Conservation (phyloP, 75 land plant genomes). For the Picea glauca region DNA sequence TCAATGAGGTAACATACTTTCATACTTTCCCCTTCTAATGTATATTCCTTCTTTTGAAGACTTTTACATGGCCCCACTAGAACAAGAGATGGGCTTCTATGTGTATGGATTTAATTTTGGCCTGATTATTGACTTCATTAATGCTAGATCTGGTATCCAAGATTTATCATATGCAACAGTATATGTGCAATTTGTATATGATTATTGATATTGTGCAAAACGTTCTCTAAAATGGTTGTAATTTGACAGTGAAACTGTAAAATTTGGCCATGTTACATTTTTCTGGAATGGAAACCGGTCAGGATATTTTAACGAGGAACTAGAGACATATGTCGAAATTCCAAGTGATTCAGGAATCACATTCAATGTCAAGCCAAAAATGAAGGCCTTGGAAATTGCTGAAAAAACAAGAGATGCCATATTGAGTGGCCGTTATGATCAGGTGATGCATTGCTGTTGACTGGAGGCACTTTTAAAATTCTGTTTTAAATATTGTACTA, state of each 20-base stretch:
- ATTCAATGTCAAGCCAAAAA: constrained; percentile 86
- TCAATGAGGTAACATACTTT: background rate
- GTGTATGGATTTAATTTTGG: background rate
- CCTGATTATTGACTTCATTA: background rate
- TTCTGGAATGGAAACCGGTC: constrained; percentile 99
- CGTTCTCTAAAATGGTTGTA: background rate
- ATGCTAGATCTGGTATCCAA: background rate
- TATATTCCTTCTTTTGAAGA: background rate
- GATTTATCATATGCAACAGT: background rate
- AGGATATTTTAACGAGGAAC: constrained; percentile 63
- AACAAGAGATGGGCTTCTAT: background rate
- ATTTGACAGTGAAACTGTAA: constrained; percentile 89
- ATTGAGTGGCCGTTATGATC: constrained; percentile 82
- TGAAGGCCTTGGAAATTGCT: constrained; percentile 96
- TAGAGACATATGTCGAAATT: constrained; percentile 92
- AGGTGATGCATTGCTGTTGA: constrained; percentile 36
- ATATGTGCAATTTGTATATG: background rate
- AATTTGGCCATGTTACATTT: constrained; percentile 98
- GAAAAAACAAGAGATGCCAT: constrained; percentile 94
- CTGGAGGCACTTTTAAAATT: background rate
- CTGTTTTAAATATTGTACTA: background rate
- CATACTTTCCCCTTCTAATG: background rate
- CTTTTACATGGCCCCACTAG: background rate
- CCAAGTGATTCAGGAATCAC: constrained; percentile 95
- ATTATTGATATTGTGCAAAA: background rate